A percentile compares a stretch with the other conserved stretches of the same genome.
phyloP scores from a whole-genome alignment of 148 eudicot species.

The Nepenthes mirabilis region DNA sequence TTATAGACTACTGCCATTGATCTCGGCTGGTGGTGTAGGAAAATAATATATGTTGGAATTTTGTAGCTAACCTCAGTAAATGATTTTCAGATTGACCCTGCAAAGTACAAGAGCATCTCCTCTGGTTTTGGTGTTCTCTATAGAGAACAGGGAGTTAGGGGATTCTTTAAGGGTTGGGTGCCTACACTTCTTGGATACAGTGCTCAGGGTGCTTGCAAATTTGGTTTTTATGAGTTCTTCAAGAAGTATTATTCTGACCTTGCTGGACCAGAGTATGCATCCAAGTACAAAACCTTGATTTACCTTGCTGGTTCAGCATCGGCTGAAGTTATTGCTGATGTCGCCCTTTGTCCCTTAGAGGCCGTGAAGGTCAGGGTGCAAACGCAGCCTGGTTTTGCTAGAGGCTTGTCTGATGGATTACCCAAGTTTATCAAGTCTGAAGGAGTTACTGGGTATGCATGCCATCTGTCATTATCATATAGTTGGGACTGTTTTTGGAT shows the following conservation, averaged over 20 bases:
- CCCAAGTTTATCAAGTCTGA: slow-evolving; percentile 61
- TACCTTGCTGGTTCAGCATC: slow-evolving; percentile 93
- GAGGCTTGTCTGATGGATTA: slow-evolving; percentile 52
- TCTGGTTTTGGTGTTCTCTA: slow-evolving; percentile 66
- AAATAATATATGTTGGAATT: not conserved
- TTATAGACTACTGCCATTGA: too few species aligned
- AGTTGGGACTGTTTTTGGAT: not conserved
- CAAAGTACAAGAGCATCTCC: slow-evolving; percentile 73
- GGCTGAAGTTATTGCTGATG: slow-evolving; percentile 75
- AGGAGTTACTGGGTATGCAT: slow-evolving; percentile 39
- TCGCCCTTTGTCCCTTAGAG: slow-evolving; percentile 81
- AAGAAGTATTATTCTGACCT: slow-evolving; percentile 79
- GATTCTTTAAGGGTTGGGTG: slow-evolving; percentile 89
- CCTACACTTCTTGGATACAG: slow-evolving; percentile 89
- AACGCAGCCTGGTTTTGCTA: slow-evolving; percentile 91
- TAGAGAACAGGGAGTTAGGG: slow-evolving; percentile 69
- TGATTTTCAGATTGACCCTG: slow-evolving; percentile 51
- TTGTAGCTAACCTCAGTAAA: not conserved
- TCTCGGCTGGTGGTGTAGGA: not conserved
- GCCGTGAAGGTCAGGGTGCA: slow-evolving; percentile 89
- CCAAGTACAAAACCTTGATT: slow-evolving; percentile 72
- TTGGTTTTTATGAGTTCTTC: slow-evolving; percentile 79
- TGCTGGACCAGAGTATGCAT: slow-evolving; percentile 80
- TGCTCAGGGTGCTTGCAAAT: slow-evolving; percentile 93
- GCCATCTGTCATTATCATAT: not conserved